These are phyloP conservation scores for Agroathelia rolfsii DNA, from an alignment of 1,284 basidiomycete species.

Conservation along the genomic window DNA sequence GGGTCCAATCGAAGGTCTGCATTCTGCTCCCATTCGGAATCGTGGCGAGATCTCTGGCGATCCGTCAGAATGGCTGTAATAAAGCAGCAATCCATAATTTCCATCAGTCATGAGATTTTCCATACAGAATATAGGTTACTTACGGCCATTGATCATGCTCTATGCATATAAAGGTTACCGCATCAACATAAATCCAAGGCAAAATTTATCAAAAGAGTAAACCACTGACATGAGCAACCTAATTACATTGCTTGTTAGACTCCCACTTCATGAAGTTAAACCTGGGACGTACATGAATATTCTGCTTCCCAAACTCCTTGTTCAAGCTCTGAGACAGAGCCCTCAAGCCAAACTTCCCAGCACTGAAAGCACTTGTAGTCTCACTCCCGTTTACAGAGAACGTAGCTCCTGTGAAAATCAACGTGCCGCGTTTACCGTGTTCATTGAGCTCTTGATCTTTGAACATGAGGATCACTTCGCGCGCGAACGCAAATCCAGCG, in stretches of 20 bases:
- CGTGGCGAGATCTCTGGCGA: constrained; percentile 19
- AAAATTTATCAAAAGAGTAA: constrained; percentile 1
- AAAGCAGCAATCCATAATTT: not conserved
- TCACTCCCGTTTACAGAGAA: constrained; percentile 55
- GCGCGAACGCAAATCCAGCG: constrained; percentile 60
- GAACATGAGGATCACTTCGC: constrained; percentile 52
- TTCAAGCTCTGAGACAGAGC: constrained; percentile 66
- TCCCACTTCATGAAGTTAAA: not conserved
- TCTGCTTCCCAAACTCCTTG: constrained; percentile 72
- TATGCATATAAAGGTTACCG: constrained; percentile 18
- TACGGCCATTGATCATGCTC: constrained; percentile 52
- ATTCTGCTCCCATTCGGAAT: constrained; percentile 36
- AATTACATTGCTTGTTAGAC: no score
- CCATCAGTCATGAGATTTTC: constrained; percentile 4
- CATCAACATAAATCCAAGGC: no score
- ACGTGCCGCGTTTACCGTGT: constrained; percentile 45
- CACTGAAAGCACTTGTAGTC: constrained; percentile 56
- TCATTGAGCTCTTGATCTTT: constrained; percentile 42
- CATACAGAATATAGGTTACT: constrained; percentile 10
- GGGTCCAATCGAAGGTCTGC: constrained; percentile 41
- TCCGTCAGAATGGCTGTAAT: constrained; percentile 41
- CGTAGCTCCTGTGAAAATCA: constrained; percentile 76
- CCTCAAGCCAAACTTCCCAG: constrained; percentile 58
- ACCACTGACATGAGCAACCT: constrained; percentile 54
- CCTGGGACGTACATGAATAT: constrained; percentile 52